Evolutionary conservation across 2,329 filamentous ascomycete genomes (phyloP), one percentile per base, ranked within the genome.

Genomic region (Botrytis galanthina): DNA sequence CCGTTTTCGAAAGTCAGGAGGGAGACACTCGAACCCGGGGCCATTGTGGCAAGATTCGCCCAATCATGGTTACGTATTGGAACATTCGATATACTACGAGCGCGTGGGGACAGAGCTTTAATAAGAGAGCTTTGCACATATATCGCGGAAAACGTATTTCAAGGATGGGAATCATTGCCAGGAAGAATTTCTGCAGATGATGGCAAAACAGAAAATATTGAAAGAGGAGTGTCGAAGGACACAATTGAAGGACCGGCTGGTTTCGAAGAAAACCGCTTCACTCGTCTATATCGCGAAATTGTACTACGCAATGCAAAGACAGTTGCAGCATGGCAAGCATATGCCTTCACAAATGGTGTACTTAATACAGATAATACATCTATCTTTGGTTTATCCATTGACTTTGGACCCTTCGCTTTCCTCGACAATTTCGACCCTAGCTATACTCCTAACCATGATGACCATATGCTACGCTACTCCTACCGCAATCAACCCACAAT

Each of bases 321-420:
- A 0, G 95, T 98, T 2, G 96, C 96, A 18, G 89, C 92, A 77
- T 98, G 96, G 95, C 97, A 99, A 84, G 94, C 94, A 0, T 98
- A 98, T 80, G 96, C 94, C n/a, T 99, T 99, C 84, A 98, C 97
- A 87, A 99, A 99, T 79, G 96, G 96, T 63, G 96, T 99, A 6
- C 86, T 99, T 73, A 99, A 99, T 83, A 98, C 96, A 0, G 96
- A 99, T 81, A 99, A 99, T 82, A 99, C 96, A 0, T 97, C 94
- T 0, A 88, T 99, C 69, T 91, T 91, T 72, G 96, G 96, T 0
- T 84, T 99, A 0, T 95, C 92, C 9, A 92, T 99, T 75, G 96
- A 99, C 83, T 99, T 95, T 80, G 96, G 96, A 0, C 96, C 96
- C 0, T 99, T 99, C 79, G 96, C 96, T 8, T 99, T 99, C 82